phyloP scores from a whole-genome alignment of 768 basidiomycete species.

The Macrocybe gigantea region DNA sequence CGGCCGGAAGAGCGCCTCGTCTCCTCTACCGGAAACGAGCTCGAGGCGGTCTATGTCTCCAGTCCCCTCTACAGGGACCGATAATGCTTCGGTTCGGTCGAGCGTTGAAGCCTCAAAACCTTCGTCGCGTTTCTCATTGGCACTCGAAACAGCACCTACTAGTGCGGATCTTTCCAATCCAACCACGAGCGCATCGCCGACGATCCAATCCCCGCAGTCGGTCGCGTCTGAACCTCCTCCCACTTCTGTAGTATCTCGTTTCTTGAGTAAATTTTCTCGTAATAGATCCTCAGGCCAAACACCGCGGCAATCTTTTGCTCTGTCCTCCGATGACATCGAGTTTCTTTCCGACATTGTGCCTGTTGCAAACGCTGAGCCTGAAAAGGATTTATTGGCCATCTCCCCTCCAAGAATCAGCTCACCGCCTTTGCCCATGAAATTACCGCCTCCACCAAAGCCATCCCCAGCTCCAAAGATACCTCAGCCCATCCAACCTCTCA shows the following conservation, averaged over 20 bases:
- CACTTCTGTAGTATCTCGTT: conserved; percentile 77
- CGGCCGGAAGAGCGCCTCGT: conserved; percentile 32
- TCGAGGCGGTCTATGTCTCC: conserved; percentile 10
- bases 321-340: conserved; percentile 78
- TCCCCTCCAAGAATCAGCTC: conserved; percentile 21
- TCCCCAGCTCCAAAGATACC: conserved; percentile 35
- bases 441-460: conserved; percentile 31
- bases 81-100: neutral
- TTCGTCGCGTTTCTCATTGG: too few species aligned
- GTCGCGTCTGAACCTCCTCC: conserved; percentile 20
- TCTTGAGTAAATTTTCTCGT: conserved; percentile 71
- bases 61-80: conserved; percentile 4
- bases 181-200: too few species aligned
- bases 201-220: conserved; percentile 4
- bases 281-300: conserved; percentile 27
- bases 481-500: conserved; percentile 6
- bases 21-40: conserved; percentile 4
- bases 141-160: too few species aligned
- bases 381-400: conserved; percentile 35
- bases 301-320: conserved; percentile 51
- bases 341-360: conserved; percentile 72
- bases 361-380: conserved; percentile 37
- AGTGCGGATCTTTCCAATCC: too few species aligned
- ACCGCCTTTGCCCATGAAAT: conserved; percentile 29
- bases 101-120: too few species aligned